Conservation (phyloP, 805 yeast species). For the Candida jianshihensis region DNA sequence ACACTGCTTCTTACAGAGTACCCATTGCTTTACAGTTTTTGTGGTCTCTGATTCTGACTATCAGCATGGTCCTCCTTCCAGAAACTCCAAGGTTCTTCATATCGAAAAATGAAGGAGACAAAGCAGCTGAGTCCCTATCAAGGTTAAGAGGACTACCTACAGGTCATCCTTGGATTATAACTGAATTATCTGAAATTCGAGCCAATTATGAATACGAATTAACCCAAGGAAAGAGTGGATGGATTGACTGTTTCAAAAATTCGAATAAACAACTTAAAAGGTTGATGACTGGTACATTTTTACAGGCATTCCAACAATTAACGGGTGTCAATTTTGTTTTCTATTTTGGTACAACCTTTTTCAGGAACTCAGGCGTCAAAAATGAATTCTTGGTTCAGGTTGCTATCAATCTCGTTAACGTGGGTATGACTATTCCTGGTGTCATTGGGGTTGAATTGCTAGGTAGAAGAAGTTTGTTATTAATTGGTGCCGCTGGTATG, state of each 20-base stretch:
- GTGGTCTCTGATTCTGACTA: constrained; percentile 57
- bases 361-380: constrained; percentile 41
- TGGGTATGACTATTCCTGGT: constrained; percentile 47
- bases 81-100: constrained; percentile 73
- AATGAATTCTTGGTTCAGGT: constrained; percentile 40
- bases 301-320: constrained; percentile 53
- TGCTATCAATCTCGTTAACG: constrained; percentile 39
- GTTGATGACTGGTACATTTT: constrained; percentile 35
- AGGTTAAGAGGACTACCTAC: constrained; percentile 44
- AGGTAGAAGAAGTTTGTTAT: constrained; percentile 60
- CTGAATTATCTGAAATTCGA: constrained; percentile 40
- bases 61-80: constrained; percentile 63
- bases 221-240: constrained; percentile 22
- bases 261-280: constrained; percentile 36
- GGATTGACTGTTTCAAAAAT: constrained; percentile 29
- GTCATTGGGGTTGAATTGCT: constrained; percentile 45
- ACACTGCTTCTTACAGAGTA: constrained; percentile 59
- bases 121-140: constrained; percentile 50
- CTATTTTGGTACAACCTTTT: constrained; percentile 62
- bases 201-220: constrained; percentile 42
- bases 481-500: constrained; percentile 61
- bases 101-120: constrained; percentile 45
- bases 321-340: constrained; percentile 69
- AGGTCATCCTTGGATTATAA: constrained; percentile 37
- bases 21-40: constrained; percentile 69